phyloP scores from a whole-genome alignment of 768 basidiomycete species.

The Leucocoprinus leucothites region DNA sequence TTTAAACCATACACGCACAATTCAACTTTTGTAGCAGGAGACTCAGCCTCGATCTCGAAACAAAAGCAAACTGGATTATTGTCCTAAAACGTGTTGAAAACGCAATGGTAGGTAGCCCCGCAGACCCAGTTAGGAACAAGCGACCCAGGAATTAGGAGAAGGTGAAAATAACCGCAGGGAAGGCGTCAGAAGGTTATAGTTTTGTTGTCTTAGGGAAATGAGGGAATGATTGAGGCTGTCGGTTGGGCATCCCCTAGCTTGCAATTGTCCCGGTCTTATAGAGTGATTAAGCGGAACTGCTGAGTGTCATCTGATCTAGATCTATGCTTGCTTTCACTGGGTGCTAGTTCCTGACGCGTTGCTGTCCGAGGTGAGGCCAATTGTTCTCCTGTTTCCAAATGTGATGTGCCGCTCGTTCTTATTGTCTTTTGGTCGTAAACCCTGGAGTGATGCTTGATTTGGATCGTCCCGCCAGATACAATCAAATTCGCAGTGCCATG shows the following conservation, averaged over 20 bases:
- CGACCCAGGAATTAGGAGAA: constrained; percentile 5
- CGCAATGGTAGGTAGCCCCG: constrained; percentile 4
- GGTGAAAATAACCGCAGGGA: constrained; percentile 8
- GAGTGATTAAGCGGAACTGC: not conserved
- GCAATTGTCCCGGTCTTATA: constrained; percentile 14
- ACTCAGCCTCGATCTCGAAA: constrained; percentile 6
- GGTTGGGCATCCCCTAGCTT: not conserved
- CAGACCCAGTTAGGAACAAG: constrained; percentile 8
- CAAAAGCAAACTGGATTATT: constrained; percentile 14
- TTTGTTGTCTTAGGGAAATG: not conserved
- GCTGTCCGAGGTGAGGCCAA: constrained; percentile 12
- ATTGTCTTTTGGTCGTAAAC: constrained; percentile 13
- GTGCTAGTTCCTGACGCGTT: constrained; percentile 9
- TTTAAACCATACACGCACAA: not conserved
- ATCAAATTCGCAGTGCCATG: constrained; percentile 3
- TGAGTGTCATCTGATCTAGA: constrained; percentile 11
- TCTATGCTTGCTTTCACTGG: not conserved
- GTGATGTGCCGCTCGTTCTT: constrained; percentile 15
- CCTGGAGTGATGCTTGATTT: constrained; percentile 9
- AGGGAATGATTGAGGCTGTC: not conserved
- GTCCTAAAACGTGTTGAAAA: constrained; percentile 5
- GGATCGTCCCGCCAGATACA: constrained; percentile 7
- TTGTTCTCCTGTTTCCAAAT: constrained; percentile 15
- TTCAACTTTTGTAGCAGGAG: constrained; percentile 13
- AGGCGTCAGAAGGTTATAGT: constrained; percentile 3